Conservation (phyloP, 225 moss, liverwort and hornwort genomes). For the Climacium dendroides region DNA sequence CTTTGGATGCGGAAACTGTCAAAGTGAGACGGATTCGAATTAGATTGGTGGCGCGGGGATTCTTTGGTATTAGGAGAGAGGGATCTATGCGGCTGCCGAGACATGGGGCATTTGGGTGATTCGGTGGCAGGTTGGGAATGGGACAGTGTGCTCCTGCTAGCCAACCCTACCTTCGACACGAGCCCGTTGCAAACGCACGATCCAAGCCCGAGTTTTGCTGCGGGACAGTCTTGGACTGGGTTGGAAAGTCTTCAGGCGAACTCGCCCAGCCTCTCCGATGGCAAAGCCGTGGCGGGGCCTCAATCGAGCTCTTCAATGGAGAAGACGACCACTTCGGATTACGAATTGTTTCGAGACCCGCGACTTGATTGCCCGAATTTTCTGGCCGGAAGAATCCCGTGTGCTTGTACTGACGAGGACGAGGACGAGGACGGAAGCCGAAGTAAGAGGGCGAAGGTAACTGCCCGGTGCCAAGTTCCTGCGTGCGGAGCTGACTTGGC, state of each 20-base stretch:
- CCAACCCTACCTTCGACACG: slow-evolving; percentile 27
- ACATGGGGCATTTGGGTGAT: slow-evolving; percentile 50
- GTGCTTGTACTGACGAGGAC: slow-evolving; percentile 97
- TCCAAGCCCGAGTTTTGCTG: background rate
- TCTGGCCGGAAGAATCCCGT: slow-evolving; percentile 76
- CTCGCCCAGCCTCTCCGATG: slow-evolving; percentile 18
- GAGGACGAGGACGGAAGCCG: slow-evolving; percentile 67
- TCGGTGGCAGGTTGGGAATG: slow-evolving; percentile 43
- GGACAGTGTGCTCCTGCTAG: slow-evolving; percentile 50
- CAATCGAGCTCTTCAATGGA: slow-evolving; percentile 49
- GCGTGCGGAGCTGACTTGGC: slow-evolving; percentile 74
- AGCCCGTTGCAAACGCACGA: slow-evolving; percentile 11
- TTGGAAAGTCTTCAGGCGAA: slow-evolving; percentile 20
- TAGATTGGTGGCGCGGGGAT: background rate
- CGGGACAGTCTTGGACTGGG: slow-evolving; percentile 39
- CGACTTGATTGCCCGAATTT: slow-evolving; percentile 90
- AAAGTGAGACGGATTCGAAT: background rate
- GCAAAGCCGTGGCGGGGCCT: slow-evolving; percentile 10
- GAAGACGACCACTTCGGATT: slow-evolving; percentile 17
- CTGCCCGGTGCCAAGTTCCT: slow-evolving; percentile 86
- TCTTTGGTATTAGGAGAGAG: background rate
- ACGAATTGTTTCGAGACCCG: slow-evolving; percentile 53
- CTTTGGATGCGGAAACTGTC: background rate
- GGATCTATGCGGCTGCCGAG: slow-evolving; percentile 14
- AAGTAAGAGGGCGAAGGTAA: slow-evolving; percentile 63